Conservation (phyloP, 2,329 filamentous ascomycete genomes). For the Venturia aucupariae region DNA sequence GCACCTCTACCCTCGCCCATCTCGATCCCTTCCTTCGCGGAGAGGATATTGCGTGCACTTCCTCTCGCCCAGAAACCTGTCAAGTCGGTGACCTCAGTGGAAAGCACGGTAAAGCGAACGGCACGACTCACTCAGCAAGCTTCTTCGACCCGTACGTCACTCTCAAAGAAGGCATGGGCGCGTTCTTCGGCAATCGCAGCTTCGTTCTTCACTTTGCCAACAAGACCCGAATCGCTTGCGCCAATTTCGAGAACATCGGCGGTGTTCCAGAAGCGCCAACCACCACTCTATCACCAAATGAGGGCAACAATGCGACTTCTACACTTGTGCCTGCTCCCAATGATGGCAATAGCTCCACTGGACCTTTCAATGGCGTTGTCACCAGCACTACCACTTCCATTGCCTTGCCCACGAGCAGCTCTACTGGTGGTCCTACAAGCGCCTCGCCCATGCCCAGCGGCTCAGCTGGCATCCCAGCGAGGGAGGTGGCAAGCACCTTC, state of each 20-base stretch:
- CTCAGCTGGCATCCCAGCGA: neutral
- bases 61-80: constrained; percentile 50
- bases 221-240: constrained; percentile 18
- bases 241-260: constrained; percentile 16
- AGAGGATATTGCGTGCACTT: constrained; percentile 53
- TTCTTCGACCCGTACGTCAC: constrained; percentile 48
- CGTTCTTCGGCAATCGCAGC: constrained; percentile 57
- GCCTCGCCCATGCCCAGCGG: neutral
- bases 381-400: neutral
- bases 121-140: constrained; percentile 12
- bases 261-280: neutral
- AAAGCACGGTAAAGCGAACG: constrained; percentile 51
- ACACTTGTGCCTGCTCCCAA: neutral
- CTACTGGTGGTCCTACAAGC: neutral
- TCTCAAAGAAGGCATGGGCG: constrained; percentile 39
- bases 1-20: constrained; percentile 57
- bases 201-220: constrained; percentile 47
- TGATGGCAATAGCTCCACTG: neutral
- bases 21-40: constrained; percentile 62
- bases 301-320: neutral
- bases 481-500: neutral
- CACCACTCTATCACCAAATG: neutral
- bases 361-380: neutral
- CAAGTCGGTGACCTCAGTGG: constrained; percentile 69
- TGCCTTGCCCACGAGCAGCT: neutral